A percentile compares a stretch with the other conserved stretches of the same genome.
These are phyloP conservation scores for Hymenochaete sp. DNA, from an alignment of 1,284 basidiomycete species.

Conservation along the genomic window DNA sequence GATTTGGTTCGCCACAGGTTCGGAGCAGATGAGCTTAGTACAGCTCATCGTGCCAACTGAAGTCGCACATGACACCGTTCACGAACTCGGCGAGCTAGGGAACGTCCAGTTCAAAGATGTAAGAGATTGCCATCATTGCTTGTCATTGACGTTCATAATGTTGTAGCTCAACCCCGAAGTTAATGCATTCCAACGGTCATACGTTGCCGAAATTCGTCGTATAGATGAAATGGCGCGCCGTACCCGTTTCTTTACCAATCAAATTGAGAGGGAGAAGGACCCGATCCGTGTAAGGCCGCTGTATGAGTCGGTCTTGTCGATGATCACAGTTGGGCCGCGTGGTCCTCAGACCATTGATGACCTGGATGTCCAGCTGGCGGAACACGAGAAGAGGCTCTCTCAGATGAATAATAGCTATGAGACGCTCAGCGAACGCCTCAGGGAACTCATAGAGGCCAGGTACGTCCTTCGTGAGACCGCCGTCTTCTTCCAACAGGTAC, in stretches of 20 bases:
- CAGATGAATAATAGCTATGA: constrained; percentile 97
- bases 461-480: constrained; percentile 94
- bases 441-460: constrained; percentile 86
- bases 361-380: constrained; percentile 79
- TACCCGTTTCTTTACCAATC: constrained; percentile 81
- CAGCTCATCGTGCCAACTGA: constrained; percentile 98
- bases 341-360: constrained; percentile 93
- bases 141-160: constrained; percentile 12
- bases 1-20: constrained; percentile 43
- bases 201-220: constrained; percentile 90
- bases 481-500: constrained; percentile 87
- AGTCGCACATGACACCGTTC: constrained; percentile 93
- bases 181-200: constrained; percentile 98
- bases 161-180: constrained; percentile 84
- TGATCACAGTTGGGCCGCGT: constrained; percentile 81
- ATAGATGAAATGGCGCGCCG: constrained; percentile 95
- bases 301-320: constrained; percentile 64
- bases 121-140: constrained; percentile 25
- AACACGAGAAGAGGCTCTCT: constrained; percentile 79
- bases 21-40: constrained; percentile 95
- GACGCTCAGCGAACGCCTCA: constrained; percentile 77
- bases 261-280: constrained; percentile 83
- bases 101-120: constrained; percentile 98
- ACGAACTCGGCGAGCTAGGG: constrained; percentile 91
- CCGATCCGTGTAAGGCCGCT: constrained; percentile 75